Evolutionary conservation across 2,329 filamentous ascomycete species (phyloP).

Genomic region (Aurifilum marmelostoma): DNA sequence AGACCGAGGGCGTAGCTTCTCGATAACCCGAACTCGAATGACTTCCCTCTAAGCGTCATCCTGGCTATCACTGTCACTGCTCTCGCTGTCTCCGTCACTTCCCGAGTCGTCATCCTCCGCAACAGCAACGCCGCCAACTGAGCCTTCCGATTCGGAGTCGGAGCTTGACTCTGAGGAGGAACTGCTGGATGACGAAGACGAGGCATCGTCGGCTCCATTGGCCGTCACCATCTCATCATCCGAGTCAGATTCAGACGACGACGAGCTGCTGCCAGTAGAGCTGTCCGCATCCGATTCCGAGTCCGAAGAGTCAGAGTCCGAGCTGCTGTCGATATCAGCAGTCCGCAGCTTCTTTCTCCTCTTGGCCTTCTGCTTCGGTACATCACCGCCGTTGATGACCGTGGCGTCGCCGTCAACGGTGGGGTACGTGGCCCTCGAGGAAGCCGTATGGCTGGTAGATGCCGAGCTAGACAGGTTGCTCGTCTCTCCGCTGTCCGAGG

Average conservation of each 20-base stretch:
- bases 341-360: constrained; percentile 57
- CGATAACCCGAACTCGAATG: background rate
- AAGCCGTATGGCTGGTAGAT: constrained; percentile 33
- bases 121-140: constrained; percentile 20
- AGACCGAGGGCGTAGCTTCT: background rate
- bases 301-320: constrained; percentile 41
- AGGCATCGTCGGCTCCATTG: constrained; percentile 21
- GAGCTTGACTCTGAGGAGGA: constrained; percentile 32
- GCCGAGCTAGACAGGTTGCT: constrained; percentile 34
- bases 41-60: constrained; percentile 26
- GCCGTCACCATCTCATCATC: constrained; percentile 33
- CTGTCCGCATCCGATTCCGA: constrained; percentile 41
- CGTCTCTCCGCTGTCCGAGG: constrained; percentile 49
- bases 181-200: constrained; percentile 34
- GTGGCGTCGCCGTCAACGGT: constrained; percentile 27
- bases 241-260: constrained; percentile 43
- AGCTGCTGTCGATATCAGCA: constrained; percentile 47
- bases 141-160: constrained; percentile 28
- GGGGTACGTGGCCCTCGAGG: constrained; percentile 33
- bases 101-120: constrained; percentile 28
- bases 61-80: constrained; percentile 30
- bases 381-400: constrained; percentile 43
- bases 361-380: constrained; percentile 48
- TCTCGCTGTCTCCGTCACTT: constrained; percentile 30
- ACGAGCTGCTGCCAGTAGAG: constrained; percentile 40